Percentiles rank a stretch among this genome's conserved stretches.
Evolutionary conservation across 306 rosid genomes (phyloP).

Genomic region (Corylus heterophylla): DNA sequence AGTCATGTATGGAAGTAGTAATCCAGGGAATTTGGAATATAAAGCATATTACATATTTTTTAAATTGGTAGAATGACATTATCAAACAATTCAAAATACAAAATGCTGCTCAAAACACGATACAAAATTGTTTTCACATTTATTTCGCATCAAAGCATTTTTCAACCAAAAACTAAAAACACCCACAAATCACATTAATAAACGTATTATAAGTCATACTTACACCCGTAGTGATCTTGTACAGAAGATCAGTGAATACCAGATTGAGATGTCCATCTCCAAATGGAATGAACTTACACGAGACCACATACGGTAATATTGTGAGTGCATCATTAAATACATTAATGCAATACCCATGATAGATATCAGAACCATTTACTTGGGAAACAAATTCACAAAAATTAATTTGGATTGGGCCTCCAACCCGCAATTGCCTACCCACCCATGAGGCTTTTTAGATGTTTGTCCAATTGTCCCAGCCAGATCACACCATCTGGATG

Average conservation of each 20-base stretch:
- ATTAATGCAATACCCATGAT: slow-evolving; percentile 81
- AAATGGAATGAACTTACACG: slow-evolving; percentile 52
- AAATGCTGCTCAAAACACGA: too few species aligned
- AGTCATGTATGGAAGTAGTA: slow-evolving; percentile 50
- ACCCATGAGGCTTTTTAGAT: slow-evolving; percentile 73
- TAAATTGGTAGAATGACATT: too few species aligned
- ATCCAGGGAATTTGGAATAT: background rate
- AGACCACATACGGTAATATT: slow-evolving; percentile 78
- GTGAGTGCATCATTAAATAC: slow-evolving; percentile 74
- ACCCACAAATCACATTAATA: too few species aligned
- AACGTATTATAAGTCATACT: slow-evolving; percentile 29
- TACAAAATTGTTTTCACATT: too few species aligned
- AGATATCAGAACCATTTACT: slow-evolving; percentile 50
- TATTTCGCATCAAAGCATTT: too few species aligned
- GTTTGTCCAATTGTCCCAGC: slow-evolving; percentile 92
- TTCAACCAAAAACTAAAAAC: too few species aligned
- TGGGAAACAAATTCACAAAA: slow-evolving; percentile 60
- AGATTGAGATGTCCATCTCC: slow-evolving; percentile 75
- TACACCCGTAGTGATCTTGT: slow-evolving; percentile 65
- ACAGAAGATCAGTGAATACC: slow-evolving; percentile 55
- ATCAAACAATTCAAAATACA: too few species aligned
- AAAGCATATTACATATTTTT: background rate
- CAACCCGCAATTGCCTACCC: slow-evolving; percentile 78
- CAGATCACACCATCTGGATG: slow-evolving; percentile 57
- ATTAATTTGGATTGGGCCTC: slow-evolving; percentile 61